Evolutionary conservation across 306 rosid genomes (phyloP), one percentile per base, ranked within the genome.

Genomic region (Sphenostylis stenocarpa): DNA sequence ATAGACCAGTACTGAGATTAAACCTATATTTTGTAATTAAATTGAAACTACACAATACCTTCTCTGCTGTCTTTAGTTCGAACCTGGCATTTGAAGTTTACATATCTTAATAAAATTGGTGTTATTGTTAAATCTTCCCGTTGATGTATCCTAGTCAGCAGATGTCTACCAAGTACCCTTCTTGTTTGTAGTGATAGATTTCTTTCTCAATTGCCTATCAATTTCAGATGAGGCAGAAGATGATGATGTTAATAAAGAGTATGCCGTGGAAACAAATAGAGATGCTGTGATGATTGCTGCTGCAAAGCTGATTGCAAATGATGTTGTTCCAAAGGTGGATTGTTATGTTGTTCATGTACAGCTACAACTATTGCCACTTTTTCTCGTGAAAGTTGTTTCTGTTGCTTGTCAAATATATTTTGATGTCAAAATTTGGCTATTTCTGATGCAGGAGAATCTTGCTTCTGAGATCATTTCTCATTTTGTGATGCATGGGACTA

Each of bases 401-500:
- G 41, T 73, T 68, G 4, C 20, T n/a, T 16, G 39, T 26, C 68
- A 75, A 68, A 57, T 72, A 7, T 60, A 23, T 77, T 45, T 29
- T 63, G 53, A 76, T 72, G 58, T 47, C 61, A 23, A 75, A 60
- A 23, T 71, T 56, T 72, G 70, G 72, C 68, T 65, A 48, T 80
- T 45, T 51, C 58, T 56, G 48, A 55, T 88, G 90, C 90, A 92
- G 98, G 97, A 88, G 44, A 91, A 84, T 82, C 97, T 92, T 75
- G 96, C 92, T 81, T 83, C 97, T 15, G 96, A 88, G 80, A 89
- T 95, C 73, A 82, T 92, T 78, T 95, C 97, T 74, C 93, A 87
- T 82, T 90, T 83, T 76, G 90, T 88, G 58, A 88, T 89, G 90
- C 96, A 95, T 69, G 98, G 97, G 75, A 47, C 91, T 69, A 82